Percentiles rank a stretch among this genome's conserved stretches.
Evolutionary conservation across 768 basidiomycete genomes (phyloP).

Genomic region (Steccherinum ochraceum): DNA sequence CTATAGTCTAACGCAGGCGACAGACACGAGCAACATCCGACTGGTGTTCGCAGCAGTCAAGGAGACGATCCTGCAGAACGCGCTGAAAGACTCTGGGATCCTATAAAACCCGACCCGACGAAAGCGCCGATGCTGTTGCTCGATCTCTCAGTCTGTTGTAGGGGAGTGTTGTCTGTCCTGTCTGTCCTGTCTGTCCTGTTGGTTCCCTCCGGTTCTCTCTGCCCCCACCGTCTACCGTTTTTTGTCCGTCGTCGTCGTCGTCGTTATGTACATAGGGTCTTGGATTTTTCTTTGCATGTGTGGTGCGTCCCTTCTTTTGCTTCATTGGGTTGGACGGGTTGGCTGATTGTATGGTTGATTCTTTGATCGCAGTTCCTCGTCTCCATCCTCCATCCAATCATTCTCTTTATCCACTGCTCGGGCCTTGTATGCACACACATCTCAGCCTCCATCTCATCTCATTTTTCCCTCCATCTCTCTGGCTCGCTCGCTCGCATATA

Average conservation of each 20-base stretch:
- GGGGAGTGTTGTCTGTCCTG: not conserved
- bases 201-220: not conserved
- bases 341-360: not conserved
- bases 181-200: not conserved
- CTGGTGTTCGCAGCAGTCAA: constrained; percentile 85
- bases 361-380: not conserved
- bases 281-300: constrained; percentile 1
- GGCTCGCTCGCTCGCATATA: not conserved
- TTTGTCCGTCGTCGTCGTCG: not conserved
- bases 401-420: constrained; percentile 4
- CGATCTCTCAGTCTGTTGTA: too few species aligned
- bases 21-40: constrained; percentile 78
- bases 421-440: constrained; percentile 11
- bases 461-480: not conserved
- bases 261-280: not conserved
- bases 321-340: constrained; percentile 6
- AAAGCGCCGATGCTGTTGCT: too few species aligned
- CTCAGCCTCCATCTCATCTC: not conserved
- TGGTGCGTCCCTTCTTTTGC: not conserved
- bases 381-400: not conserved
- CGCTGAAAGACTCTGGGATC: constrained; percentile 80
- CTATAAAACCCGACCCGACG: constrained; percentile 32
- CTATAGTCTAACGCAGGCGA: constrained; percentile 78
- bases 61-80: constrained; percentile 91
- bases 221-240: not conserved